Evolutionary conservation across 2,329 filamentous ascomycete genomes (phyloP).

Genomic region (Sporothrix brasiliensis): DNA sequence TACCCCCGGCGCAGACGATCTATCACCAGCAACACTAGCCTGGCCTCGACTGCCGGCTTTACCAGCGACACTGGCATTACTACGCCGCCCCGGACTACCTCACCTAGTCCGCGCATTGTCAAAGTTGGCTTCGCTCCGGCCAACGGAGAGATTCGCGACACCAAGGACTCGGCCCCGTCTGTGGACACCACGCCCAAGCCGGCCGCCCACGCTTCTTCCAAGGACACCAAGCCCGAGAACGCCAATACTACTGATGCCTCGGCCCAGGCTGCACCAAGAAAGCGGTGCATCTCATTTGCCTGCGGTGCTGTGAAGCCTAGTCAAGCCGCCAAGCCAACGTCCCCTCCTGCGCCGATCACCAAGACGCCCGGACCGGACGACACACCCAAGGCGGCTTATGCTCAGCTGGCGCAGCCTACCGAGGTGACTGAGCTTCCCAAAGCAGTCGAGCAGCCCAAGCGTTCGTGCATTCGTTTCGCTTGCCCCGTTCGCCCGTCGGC

Average conservation of each 20-base stretch:
- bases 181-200: slow-evolving; percentile 34
- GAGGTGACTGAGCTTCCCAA: slow-evolving; percentile 43
- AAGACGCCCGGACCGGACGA: slow-evolving; percentile 31
- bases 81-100: slow-evolving; percentile 83
- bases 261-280: slow-evolving; percentile 68
- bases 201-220: slow-evolving; percentile 49
- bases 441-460: slow-evolving; percentile 50
- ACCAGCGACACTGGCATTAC: slow-evolving; percentile 94
- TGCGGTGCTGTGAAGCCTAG: slow-evolving; percentile 66
- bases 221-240: slow-evolving; percentile 40
- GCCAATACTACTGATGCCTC: slow-evolving; percentile 45
- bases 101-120: slow-evolving; percentile 82
- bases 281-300: slow-evolving; percentile 90
- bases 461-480: slow-evolving; percentile 73
- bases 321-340: slow-evolving; percentile 40
- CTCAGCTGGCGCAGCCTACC: slow-evolving; percentile 35
- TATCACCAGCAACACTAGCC: slow-evolving; percentile 77
- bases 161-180: slow-evolving; percentile 16
- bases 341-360: slow-evolving; percentile 38
- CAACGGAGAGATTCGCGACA: slow-evolving; percentile 3
- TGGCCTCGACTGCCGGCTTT: slow-evolving; percentile 82
- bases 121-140: slow-evolving; percentile 51
- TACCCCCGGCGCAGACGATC: slow-evolving; percentile 59
- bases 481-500: slow-evolving; percentile 61
- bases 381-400: slow-evolving; percentile 29